Base-by-base conservation (phyloP, 305 asterid species). In the Ajuga reptans region DNA sequence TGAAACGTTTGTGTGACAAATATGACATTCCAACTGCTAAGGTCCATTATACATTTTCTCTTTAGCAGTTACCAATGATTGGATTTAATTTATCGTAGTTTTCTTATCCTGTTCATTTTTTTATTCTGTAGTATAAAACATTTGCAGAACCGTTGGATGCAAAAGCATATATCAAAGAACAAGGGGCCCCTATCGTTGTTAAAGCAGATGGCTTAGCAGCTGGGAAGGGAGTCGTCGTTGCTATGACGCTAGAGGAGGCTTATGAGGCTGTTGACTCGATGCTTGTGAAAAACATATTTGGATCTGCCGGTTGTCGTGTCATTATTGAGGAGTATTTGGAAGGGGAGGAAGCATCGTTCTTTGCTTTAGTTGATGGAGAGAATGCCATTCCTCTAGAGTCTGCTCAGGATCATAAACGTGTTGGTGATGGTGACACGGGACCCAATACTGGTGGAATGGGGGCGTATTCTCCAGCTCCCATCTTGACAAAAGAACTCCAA, bases 371-470 rank as follows among this genome's bases (percentile, higher is more conserved):
- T 5, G 99, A 93, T 75, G 99, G 99, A 42, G 92, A 88, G 79
- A 84, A 86, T 83, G 99, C 99, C 56, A 72, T 93, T 75, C 83
- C 99, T 60, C 64, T 93, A 37, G 99, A 90, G 83, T 93, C 97
- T 9, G 99, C 97, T 61, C 99, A 93, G 80, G 99, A 93, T 74
- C 96, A 93, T 77, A 93, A 93, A 85, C 89, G 99, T 79, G 97
- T 87, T 1, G 97, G 97, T 31, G 99, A 89, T 46, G 96, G 95
- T 14, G 99, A 93, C 73, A 81, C 84, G 8, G 99, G 99, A 15
- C 92, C 95, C 10, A 93, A 90, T 82, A 93, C 99, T 12, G 99
- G 99, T 71, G 99, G 99, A 67, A 93, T 89, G 99, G 99, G 99
- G 55, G 97, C 99, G n/a, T 93, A 90, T 79, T 93, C 97, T 67